These are phyloP conservation scores for Nicotiana benthamiana DNA, from an alignment of 257 asterid genomes.

Conservation along the genomic window DNA sequence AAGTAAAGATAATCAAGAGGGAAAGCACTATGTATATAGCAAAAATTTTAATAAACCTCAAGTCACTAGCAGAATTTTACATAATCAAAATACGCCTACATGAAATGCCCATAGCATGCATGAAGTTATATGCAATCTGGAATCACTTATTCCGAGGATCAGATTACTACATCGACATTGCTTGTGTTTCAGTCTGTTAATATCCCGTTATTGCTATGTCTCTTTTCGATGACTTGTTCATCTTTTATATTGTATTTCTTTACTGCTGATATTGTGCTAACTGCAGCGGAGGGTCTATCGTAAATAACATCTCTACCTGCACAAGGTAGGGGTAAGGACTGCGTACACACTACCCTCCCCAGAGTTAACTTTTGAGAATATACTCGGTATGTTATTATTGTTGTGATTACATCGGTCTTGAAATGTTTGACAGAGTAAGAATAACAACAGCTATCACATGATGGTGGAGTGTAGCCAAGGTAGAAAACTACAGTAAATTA, in stretches of 20 bases:
- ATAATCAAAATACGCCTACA: background rate
- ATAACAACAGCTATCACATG: background rate
- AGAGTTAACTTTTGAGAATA: too few relatives aligned
- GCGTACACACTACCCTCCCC: too few relatives aligned
- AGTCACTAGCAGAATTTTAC: background rate
- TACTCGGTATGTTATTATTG: too few relatives aligned
- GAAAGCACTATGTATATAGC: background rate
- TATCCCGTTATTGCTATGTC: too few relatives aligned
- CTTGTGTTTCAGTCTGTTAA: too few relatives aligned
- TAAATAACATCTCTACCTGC: too few relatives aligned
- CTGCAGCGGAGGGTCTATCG: too few relatives aligned
- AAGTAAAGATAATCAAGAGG: background rate
- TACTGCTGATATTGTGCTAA: too few relatives aligned
- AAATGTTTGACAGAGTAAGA: background rate
- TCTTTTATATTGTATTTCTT: too few relatives aligned
- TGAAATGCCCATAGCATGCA: background rate
- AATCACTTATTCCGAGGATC: background rate
- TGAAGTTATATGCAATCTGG: background rate
- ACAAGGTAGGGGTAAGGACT: too few relatives aligned
- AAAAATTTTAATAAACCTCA: background rate
- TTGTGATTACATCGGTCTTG: background rate
- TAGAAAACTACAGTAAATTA: background rate
- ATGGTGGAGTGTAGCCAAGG: background rate
- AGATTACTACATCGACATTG: background rate
- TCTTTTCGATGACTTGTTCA: too few relatives aligned